Percentiles rank a stretch among this genome's conserved stretches.
Conservation (phyloP, 1,284 basidiomycete species). For the Ganoderma sinense region DNA sequence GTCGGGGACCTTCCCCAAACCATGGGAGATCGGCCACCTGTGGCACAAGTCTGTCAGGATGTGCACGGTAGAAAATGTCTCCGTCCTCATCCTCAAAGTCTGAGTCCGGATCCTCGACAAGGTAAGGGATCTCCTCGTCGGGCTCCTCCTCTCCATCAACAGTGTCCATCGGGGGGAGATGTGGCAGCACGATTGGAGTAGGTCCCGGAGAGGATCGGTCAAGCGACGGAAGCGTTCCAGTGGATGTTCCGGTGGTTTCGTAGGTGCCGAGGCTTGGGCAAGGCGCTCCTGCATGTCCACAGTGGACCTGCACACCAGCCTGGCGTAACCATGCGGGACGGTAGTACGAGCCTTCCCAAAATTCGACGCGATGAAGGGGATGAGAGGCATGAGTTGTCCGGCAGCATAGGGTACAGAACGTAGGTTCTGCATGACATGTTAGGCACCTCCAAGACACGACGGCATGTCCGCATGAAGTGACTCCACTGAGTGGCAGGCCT, state of each 20-base stretch:
- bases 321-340: background rate
- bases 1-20: background rate
- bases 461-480: background rate
- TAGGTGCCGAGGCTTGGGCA: background rate
- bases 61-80: background rate
- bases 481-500: background rate
- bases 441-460: background rate
- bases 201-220: background rate
- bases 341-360: background rate
- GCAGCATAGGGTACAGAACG: conserved; percentile 5
- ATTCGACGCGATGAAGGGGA: background rate
- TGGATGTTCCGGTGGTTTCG: too few relatives aligned
- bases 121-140: background rate
- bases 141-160: background rate
- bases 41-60: background rate
- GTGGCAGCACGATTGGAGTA: too few relatives aligned
- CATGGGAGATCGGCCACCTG: background rate
- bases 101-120: background rate
- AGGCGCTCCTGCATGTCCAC: background rate
- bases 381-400: background rate
- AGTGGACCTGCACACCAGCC: background rate
- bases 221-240: too few relatives aligned
- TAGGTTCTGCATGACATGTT: background rate
- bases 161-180: too few relatives aligned
- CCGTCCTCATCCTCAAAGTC: background rate